Conservation (phyloP, 768 basidiomycete species). For the Daedaleopsis nitida region DNA sequence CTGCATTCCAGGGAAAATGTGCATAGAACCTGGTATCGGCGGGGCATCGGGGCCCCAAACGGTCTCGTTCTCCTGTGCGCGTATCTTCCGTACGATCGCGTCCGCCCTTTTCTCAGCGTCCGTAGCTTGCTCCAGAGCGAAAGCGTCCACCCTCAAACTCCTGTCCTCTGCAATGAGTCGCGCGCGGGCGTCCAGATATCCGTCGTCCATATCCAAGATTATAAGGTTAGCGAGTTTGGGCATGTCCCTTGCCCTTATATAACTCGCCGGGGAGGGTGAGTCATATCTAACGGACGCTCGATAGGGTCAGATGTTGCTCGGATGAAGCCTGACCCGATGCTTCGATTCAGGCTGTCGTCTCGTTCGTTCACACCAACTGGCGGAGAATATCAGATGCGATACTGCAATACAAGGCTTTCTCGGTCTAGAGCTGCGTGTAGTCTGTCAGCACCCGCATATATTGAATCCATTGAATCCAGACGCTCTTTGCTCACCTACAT, state of each 20-base stretch:
- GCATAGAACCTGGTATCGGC: constrained; percentile 18
- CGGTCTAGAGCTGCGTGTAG: too few relatives aligned
- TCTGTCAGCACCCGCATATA: too few relatives aligned
- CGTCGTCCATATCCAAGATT: constrained; percentile 10
- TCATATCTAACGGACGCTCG: not conserved
- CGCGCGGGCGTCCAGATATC: constrained; percentile 23
- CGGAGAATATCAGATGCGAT: too few relatives aligned
- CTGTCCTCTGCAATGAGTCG: constrained; percentile 29
- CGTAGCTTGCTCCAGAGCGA: constrained; percentile 6
- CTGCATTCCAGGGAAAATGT: constrained; percentile 78
- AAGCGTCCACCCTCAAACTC: constrained; percentile 26
- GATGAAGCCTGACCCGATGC: not conserved
- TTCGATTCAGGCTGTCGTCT: too few relatives aligned
- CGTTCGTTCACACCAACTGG: too few relatives aligned
- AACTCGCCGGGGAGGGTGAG: not conserved
- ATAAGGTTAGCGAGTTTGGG: not conserved
- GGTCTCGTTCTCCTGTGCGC: constrained; percentile 51
- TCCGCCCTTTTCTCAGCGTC: constrained; percentile 55
- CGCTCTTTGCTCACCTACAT: too few relatives aligned
- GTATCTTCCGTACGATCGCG: constrained; percentile 53
- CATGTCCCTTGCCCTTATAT: too few relatives aligned
- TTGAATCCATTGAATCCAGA: too few relatives aligned
- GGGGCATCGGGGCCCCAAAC: constrained; percentile 56
- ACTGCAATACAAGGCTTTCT: too few relatives aligned
- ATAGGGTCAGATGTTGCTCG: not conserved